These are phyloP conservation scores for Solanum bulbocastanum DNA, from an alignment of 257 asterid species.

Conservation along the genomic window DNA sequence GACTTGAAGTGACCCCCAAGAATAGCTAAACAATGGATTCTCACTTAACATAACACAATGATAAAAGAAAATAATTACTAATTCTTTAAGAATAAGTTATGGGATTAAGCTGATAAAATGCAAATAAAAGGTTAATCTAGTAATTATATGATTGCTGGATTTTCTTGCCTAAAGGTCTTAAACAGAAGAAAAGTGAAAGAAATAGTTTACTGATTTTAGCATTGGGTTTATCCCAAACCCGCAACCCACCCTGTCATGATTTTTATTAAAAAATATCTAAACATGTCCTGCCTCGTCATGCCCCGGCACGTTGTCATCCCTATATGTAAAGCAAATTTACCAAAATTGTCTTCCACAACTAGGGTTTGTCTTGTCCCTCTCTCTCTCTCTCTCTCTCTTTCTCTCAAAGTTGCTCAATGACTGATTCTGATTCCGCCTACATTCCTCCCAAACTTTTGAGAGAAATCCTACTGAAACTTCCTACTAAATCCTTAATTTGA, in stretches of 20 bases:
- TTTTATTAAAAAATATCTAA: too few relatives aligned
- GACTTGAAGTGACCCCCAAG: too few relatives aligned
- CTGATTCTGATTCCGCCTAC: conserved; percentile 11
- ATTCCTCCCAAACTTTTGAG: conserved; percentile 28
- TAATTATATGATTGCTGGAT: background rate
- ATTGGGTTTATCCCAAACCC: background rate
- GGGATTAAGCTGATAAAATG: background rate
- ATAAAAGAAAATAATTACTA: too few relatives aligned
- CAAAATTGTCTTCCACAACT: too few relatives aligned
- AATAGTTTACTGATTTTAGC: background rate
- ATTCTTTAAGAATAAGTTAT: too few relatives aligned
- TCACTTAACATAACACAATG: too few relatives aligned
- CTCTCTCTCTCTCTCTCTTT: too few relatives aligned
- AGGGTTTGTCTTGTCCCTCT: too few relatives aligned
- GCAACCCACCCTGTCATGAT: too few relatives aligned
- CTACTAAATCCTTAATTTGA: conserved; percentile 29
- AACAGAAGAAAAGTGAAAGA: background rate
- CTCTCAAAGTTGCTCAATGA: conserved; percentile 13
- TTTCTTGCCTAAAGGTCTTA: background rate
- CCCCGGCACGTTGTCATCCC: too few relatives aligned
- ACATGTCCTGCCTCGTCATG: background rate
- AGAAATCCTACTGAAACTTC: conserved; percentile 35
- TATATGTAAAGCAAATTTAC: too few relatives aligned
- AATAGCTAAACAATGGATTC: too few relatives aligned
- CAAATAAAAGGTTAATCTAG: background rate